Conservation (phyloP, 2,329 filamentous ascomycete species). For the Hypocrella siamensis region DNA sequence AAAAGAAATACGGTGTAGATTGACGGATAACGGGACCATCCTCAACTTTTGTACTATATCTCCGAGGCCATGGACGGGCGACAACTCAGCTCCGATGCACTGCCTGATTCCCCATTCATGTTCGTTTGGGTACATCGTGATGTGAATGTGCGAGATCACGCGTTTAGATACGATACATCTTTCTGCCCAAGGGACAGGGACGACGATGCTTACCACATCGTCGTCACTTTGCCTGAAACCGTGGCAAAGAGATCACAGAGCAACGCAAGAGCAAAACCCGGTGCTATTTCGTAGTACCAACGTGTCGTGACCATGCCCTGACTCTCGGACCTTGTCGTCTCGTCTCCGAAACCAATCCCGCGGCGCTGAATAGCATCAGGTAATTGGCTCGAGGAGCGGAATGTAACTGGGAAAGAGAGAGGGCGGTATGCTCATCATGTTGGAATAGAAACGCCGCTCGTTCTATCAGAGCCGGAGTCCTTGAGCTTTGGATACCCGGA, state of each 20-base stretch:
- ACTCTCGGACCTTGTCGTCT: neutral
- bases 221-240: conserved; percentile 5
- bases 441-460: conserved; percentile 20
- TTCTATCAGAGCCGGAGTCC: conserved; percentile 47
- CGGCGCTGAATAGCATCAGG: conserved; percentile 4
- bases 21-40: too few species aligned
- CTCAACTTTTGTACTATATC: too few species aligned
- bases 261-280: conserved; percentile 37
- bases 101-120: too few species aligned
- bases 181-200: conserved; percentile 20
- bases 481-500: conserved; percentile 42
- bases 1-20: neutral
- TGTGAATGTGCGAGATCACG: conserved; percentile 13
- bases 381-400: conserved; percentile 10
- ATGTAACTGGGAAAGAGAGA: conserved; percentile 14
- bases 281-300: conserved; percentile 1
- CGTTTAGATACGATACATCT: conserved; percentile 54
- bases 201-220: neutral
- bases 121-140: too few species aligned
- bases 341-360: conserved; percentile 1
- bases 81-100: too few species aligned
- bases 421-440: neutral
- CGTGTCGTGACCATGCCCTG: neutral
- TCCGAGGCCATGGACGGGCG: too few species aligned
- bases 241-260: conserved; percentile 45